These are phyloP conservation scores for Castanospermum australe DNA, from an alignment of 306 rosid species.

Conservation along the genomic window DNA sequence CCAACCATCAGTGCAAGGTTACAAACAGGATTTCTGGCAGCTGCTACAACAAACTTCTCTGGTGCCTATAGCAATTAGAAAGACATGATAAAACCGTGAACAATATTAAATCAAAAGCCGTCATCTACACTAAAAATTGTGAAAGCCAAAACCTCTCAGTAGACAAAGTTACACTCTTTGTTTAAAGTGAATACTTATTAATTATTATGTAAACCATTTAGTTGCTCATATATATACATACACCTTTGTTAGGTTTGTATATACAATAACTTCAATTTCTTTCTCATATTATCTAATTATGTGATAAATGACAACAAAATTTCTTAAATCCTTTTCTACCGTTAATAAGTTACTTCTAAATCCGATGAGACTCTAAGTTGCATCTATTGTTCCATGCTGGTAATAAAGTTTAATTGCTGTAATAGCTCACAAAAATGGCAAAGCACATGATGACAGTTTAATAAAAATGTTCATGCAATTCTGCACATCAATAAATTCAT, in stretches of 20 bases:
- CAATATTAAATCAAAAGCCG: slow-evolving; percentile 7
- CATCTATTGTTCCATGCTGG: neutral
- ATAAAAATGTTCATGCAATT: neutral
- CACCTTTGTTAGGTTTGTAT: neutral
- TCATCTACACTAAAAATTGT: neutral
- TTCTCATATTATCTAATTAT: neutral
- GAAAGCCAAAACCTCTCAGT: neutral
- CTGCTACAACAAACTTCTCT: slow-evolving; percentile 82
- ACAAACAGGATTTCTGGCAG: slow-evolving; percentile 77
- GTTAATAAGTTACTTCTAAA: neutral
- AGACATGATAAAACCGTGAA: neutral
- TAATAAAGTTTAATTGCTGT: neutral
- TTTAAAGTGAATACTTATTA: neutral
- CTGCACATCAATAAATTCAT: neutral
- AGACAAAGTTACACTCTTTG: neutral
- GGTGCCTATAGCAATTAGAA: slow-evolving; percentile 70
- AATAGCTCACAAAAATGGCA: slow-evolving; percentile 1
- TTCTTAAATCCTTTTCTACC: neutral
- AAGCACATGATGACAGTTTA: neutral
- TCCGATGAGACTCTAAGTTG: neutral
- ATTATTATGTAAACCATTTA: neutral
- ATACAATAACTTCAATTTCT: neutral
- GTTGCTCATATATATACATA: neutral
- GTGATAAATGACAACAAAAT: neutral
- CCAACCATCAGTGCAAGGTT: slow-evolving; percentile 83